Evolutionary conservation across 2,329 filamentous ascomycete genomes (phyloP).

Genomic region (Zasmidium cellare): DNA sequence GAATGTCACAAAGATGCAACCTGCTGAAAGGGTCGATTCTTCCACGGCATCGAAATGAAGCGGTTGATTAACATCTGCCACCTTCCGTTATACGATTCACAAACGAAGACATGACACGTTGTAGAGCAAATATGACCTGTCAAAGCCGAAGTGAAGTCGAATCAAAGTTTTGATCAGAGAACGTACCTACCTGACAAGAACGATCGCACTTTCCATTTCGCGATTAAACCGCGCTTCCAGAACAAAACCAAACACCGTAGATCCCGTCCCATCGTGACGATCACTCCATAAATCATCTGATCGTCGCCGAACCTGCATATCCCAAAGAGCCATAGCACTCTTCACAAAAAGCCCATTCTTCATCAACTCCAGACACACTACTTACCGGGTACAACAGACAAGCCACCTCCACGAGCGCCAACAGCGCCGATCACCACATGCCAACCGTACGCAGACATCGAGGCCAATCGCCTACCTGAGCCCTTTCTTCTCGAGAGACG

Average conservation of each 20-base stretch:
- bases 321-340: not conserved
- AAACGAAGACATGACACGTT: too few species aligned
- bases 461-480: not conserved
- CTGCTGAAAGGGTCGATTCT: not conserved
- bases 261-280: too few species aligned
- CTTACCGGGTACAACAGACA: not conserved
- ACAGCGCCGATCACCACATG: not conserved
- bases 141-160: not conserved
- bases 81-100: too few species aligned
- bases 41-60: not conserved
- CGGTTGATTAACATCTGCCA: not conserved
- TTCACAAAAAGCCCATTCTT: too few species aligned
- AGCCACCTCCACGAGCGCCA: not conserved
- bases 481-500: not conserved
- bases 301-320: too few species aligned
- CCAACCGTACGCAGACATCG: not conserved
- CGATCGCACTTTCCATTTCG: not conserved
- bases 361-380: too few species aligned
- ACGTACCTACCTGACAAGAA: too few species aligned
- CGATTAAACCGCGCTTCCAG: too few species aligned
- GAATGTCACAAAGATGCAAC: not conserved
- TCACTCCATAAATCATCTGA: too few species aligned
- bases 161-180: not conserved
- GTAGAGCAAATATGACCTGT: not conserved
- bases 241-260: too few species aligned